Conservation (phyloP, 139 green algal genomes). For the Tetratostichococcus sp. region DNA sequence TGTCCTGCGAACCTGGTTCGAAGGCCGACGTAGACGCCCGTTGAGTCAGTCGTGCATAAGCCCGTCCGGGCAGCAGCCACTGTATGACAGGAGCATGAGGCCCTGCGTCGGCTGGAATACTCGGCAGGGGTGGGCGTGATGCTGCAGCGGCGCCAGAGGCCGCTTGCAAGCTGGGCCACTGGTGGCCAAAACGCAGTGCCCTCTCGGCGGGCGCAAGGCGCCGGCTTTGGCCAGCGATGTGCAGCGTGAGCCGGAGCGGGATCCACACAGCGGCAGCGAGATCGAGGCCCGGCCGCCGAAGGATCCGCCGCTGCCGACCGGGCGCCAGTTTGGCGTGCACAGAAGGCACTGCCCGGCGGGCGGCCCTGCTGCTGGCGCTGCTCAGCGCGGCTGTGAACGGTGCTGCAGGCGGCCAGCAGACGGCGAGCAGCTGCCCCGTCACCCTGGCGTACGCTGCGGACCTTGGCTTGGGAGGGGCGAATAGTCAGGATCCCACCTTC, state of each 20-base stretch:
- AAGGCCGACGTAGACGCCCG: too few relatives aligned
- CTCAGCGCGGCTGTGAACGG: not conserved
- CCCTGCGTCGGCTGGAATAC: too few relatives aligned
- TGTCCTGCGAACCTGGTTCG: too few relatives aligned
- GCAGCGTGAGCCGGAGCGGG: not conserved
- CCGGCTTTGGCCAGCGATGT: not conserved
- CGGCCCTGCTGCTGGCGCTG: not conserved
- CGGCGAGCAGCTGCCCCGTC: not conserved
- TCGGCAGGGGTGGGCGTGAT: too few relatives aligned
- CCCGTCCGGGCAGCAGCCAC: too few relatives aligned
- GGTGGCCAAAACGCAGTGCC: too few relatives aligned
- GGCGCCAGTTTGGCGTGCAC: too few relatives aligned
- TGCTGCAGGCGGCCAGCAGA: not conserved
- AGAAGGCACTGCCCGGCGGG: too few relatives aligned
- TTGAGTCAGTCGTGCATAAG: too few relatives aligned
- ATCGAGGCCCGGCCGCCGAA: not conserved
- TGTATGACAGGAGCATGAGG: too few relatives aligned
- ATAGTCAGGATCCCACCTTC: not conserved
- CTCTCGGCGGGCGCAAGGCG: not conserved
- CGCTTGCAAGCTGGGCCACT: not conserved
- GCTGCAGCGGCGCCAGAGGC: too few relatives aligned
- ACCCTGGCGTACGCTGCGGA: not conserved
- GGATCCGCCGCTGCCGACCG: not conserved
- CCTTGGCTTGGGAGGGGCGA: not conserved
- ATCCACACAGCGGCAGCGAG: not conserved